Conservation (phyloP, 2,329 filamentous ascomycete genomes). For the Fusarium compactum region DNA sequence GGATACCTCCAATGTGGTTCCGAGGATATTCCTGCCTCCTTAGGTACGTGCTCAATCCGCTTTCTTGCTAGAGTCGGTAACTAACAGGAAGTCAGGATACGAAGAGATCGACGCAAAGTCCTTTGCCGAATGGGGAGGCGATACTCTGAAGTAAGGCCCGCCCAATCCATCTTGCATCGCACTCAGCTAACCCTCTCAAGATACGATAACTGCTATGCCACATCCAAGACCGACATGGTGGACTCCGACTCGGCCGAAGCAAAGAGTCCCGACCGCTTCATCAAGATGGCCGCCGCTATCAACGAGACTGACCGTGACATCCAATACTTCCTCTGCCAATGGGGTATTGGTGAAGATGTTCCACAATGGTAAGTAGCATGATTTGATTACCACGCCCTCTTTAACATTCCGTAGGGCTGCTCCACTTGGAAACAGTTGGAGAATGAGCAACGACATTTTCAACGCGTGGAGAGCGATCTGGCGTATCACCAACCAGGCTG, state of each 20-base stretch:
- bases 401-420: conserved; percentile 51
- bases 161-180: not conserved
- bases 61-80: fast-evolving
- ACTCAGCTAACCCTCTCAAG: conserved; percentile 25
- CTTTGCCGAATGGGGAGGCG: conserved; percentile 59
- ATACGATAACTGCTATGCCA: conserved; percentile 64
- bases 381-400: fast-evolving
- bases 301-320: conserved; percentile 56
- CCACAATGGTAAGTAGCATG: conserved; percentile 54
- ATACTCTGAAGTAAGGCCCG: conserved; percentile 68
- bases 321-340: conserved; percentile 65
- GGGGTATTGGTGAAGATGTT: conserved; percentile 63
- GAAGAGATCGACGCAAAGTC: conserved; percentile 57
- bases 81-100: conserved; percentile 47
- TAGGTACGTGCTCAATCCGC: conserved; percentile 50
- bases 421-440: conserved; percentile 60
- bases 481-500: conserved; percentile 64
- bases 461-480: conserved; percentile 64
- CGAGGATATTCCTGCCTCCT: conserved; percentile 56
- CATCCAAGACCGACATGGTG: conserved; percentile 57
- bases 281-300: conserved; percentile 60
- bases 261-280: conserved; percentile 57
- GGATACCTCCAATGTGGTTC: conserved; percentile 60
- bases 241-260: conserved; percentile 55
- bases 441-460: conserved; percentile 67